Evolutionary conservation across 768 basidiomycete genomes (phyloP).

Genomic region (Psilocybe cyanescens): DNA sequence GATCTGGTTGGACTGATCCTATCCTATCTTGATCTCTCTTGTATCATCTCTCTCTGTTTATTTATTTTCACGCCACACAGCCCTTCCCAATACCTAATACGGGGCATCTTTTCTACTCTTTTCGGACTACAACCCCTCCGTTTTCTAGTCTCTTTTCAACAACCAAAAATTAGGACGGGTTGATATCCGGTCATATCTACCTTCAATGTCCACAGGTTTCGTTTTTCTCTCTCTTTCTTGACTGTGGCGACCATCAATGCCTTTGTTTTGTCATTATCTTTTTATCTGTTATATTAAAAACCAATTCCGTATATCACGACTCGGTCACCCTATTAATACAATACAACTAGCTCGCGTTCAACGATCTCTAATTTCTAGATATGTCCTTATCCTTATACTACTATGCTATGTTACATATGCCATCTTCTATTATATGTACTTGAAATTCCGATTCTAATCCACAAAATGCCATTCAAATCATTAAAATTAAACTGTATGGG

Average conservation of each 20-base stretch:
- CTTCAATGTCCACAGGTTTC: background rate
- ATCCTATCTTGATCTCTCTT: background rate
- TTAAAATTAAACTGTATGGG: background rate
- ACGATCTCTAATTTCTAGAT: no score
- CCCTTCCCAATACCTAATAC: background rate
- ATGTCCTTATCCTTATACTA: no score
- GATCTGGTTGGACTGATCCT: background rate
- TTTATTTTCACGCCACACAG: background rate
- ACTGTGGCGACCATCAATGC: background rate
- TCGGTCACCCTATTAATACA: no score
- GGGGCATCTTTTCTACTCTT: background rate
- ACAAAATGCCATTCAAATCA: no score
- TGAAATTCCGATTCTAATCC: no score
- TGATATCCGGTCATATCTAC: slow-evolving; percentile 5
- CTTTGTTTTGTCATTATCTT: background rate
- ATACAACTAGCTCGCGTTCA: no score
- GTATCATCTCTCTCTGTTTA: background rate
- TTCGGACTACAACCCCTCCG: background rate
- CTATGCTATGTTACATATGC: no score
- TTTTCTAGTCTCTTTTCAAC: background rate
- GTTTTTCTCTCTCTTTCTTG: background rate
- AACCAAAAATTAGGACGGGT: background rate
- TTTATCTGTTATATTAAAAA: no score
- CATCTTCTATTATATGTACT: no score
- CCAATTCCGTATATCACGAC: no score